These are phyloP conservation scores for Eleusine coracana DNA, from an alignment of 176 grass and related monocot species.

Conservation along the genomic window DNA sequence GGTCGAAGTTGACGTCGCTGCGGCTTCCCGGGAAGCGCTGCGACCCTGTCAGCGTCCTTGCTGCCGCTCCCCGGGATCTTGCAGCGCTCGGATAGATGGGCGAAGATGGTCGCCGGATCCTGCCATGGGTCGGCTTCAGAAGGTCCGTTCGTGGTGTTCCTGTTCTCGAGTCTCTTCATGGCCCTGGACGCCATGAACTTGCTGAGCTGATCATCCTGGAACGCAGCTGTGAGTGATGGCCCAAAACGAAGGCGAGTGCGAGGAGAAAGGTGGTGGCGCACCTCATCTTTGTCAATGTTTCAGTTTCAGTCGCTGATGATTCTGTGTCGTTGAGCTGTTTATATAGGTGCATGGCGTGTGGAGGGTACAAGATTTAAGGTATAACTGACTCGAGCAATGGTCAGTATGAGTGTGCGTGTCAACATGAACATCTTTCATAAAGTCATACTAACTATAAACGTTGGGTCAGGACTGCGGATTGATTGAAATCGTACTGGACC, in stretches of 20 bases:
- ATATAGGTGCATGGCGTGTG: no score
- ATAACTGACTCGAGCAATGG: no score
- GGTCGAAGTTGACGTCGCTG: slow-evolving; percentile 48
- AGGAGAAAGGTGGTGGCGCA: neutral
- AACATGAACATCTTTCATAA: no score
- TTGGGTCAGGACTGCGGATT: no score
- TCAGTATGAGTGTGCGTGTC: no score
- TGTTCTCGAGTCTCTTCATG: neutral
- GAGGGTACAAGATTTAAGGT: no score
- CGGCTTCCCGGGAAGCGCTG: slow-evolving; percentile 61
- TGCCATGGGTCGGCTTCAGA: neutral
- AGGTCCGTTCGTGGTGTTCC: no score
- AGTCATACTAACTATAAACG: no score
- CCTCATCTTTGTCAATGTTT: no score
- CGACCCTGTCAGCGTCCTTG: slow-evolving; percentile 59
- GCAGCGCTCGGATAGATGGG: neutral
- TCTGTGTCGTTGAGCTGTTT: no score
- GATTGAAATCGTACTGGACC: no score
- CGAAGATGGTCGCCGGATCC: neutral
- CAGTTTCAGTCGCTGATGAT: no score
- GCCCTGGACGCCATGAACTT: slow-evolving; percentile 27
- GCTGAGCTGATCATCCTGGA: slow-evolving; percentile 31
- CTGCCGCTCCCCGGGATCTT: slow-evolving; percentile 7
- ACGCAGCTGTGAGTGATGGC: slow-evolving; percentile 13
- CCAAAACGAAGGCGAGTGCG: slow-evolving; percentile 8